Evolutionary conservation across 306 rosid genomes (phyloP), one percentile per base, ranked within the genome.

Genomic region (Quercus robur): DNA sequence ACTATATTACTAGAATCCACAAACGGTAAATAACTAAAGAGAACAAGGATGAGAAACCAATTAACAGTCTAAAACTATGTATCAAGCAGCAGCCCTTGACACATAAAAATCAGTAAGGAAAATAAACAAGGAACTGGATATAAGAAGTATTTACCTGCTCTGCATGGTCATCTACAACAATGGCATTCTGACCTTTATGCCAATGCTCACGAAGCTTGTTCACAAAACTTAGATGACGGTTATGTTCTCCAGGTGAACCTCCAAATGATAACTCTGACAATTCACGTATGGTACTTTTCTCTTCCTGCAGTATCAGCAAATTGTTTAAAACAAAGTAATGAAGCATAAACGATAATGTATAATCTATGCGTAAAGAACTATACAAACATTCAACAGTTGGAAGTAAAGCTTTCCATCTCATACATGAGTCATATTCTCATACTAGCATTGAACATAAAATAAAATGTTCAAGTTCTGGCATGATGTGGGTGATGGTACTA

Each of bases 131-230:
- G 70, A 30, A 44, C 76, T 15, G 76, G 71, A 77, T 38, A 6
- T 64, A 77, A 75, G 21, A 58, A 58, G 28, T 26, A 71, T 17
- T 71, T 44, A 85, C 88, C 84, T 79, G 84, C 58, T 79, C 86
- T 56, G 67, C 56, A 25, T 78, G 80, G 35, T 85, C 86, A 9
- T 82, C 86, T 31, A 82, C 64, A 76, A 82, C 70, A 72, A 85
- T 61, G 59, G 82, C 86, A 72, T 19, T 85, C 79, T 76, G 86
- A 23, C 86, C 77, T 79, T 79, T 59, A 71, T 85, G 75, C 88
- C 86, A 85, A 79, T 63, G 80, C 84, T 33, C 35, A 75, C 67
- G 72, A 79, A 85, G 86, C 64, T 77, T 82, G 81, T 82, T 85
- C 86, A 85, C 86, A 79, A 78, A 82, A 79, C 79, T 41, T 73